A percentile compares a stretch with the other conserved stretches of the same genome.
Evolutionary conservation across 1,139 yeast genomes (phyloP).

Genomic region (Lodderomyces pseudojiufengensis): DNA sequence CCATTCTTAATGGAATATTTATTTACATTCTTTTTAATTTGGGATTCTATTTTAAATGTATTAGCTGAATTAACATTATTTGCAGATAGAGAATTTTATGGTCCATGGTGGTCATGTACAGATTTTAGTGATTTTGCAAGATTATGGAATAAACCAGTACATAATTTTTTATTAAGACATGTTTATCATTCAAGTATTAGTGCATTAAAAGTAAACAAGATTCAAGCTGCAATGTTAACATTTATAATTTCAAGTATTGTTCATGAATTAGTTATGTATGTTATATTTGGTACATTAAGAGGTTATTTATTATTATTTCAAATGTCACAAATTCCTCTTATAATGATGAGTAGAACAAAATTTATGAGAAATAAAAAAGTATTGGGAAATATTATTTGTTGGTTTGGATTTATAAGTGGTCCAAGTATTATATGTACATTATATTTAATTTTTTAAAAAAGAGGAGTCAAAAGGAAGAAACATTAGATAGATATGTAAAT

Average conservation of each 20-base stretch:
- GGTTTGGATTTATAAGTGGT: conserved; percentile 89
- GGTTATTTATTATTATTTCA: conserved; percentile 79
- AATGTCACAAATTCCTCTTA: conserved; percentile 76
- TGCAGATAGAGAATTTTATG: conserved; percentile 90
- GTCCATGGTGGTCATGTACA: conserved; percentile 96
- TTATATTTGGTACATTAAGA: conserved; percentile 72
- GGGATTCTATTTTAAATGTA: conserved; percentile 90
- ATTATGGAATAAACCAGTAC: conserved; percentile 96
- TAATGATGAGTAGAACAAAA: conserved; percentile 49
- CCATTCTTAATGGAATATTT: conserved; percentile 73
- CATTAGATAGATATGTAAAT: too few species aligned
- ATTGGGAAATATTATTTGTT: conserved; percentile 78
- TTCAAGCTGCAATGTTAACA: conserved; percentile 72
- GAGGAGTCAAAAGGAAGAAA: not conserved
- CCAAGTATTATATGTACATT: conserved; percentile 86
- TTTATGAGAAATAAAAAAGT: conserved; percentile 52
- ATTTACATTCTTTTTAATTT: conserved; percentile 79
- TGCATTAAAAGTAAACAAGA: conserved; percentile 62
- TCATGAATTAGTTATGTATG: conserved; percentile 92
- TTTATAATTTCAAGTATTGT: conserved; percentile 76
- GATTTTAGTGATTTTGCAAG: conserved; percentile 94
- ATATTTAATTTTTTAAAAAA: conserved; percentile 63
- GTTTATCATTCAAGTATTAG: conserved; percentile 91
- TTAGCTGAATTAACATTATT: conserved; percentile 83
- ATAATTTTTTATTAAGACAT: conserved; percentile 81